Evolutionary conservation across 345 rosid species (phyloP).

Genomic region (Viola odorata): DNA sequence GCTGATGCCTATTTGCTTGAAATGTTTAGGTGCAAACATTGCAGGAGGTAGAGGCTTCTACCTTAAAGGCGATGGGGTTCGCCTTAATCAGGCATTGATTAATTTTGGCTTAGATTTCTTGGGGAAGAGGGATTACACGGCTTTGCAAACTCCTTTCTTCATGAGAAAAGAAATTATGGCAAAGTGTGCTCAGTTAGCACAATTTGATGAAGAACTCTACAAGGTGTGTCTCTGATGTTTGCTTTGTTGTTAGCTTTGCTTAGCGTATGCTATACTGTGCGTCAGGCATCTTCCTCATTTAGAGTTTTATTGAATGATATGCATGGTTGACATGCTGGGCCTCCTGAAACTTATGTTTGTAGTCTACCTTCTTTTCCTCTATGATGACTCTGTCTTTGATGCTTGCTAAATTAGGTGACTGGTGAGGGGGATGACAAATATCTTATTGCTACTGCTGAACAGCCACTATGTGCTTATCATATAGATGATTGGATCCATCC

Average conservation of each 20-base stretch:
- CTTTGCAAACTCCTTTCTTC: conserved; percentile 83
- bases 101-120: conserved; percentile 72
- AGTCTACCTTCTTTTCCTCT: neutral
- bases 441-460: conserved; percentile 96
- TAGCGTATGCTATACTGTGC: neutral
- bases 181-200: conserved; percentile 86
- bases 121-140: conserved; percentile 58
- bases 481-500: conserved; percentile 94
- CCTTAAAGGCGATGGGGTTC: conserved; percentile 76
- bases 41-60: conserved; percentile 92
- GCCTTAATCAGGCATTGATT: conserved; percentile 88
- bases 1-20: conserved; percentile 5
- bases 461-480: conserved; percentile 90
- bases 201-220: conserved; percentile 93
- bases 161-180: conserved; percentile 93
- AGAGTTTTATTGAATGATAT: neutral
- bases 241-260: neutral
- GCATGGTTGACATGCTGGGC: neutral
- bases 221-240: conserved; percentile 39
- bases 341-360: neutral
- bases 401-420: conserved; percentile 49
- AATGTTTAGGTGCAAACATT: conserved; percentile 60
- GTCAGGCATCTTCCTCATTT: neutral
- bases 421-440: conserved; percentile 95
- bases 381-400: neutral